These are phyloP conservation scores for Zanthoxylum bungeanum DNA, from an alignment of 345 rosid species.

Conservation along the genomic window DNA sequence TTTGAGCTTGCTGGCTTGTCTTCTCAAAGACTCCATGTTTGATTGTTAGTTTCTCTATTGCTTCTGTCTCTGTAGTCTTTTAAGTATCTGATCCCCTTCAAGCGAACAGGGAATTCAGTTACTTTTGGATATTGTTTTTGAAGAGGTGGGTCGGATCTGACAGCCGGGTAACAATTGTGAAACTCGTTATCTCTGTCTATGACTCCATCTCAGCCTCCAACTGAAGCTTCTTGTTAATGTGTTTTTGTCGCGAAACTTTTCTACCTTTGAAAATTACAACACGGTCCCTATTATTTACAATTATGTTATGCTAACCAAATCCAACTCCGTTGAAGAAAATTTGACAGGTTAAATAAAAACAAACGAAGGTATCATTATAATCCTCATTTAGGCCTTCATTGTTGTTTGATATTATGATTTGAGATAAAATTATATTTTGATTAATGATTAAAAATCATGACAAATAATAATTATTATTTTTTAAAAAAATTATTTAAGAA, in stretches of 20 bases:
- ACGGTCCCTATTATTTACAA: neutral
- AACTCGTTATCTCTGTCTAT: neutral
- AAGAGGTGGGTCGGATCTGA: slow-evolving; percentile 10
- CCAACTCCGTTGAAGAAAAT: no score
- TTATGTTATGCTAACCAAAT: no score
- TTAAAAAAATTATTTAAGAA: no score
- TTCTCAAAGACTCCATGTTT: slow-evolving; percentile 84
- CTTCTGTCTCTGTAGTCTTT: neutral
- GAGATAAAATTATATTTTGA: no score
- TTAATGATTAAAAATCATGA: no score
- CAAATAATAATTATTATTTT: no score
- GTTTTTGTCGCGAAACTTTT: neutral
- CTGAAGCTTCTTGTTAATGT: neutral
- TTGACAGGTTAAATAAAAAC: no score
- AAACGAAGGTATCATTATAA: no score
- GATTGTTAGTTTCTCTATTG: neutral
- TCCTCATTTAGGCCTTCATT: no score
- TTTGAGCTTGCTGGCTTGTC: slow-evolving; percentile 88
- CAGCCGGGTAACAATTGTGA: neutral
- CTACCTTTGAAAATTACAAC: neutral
- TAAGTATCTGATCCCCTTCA: neutral
- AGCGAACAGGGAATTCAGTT: neutral
- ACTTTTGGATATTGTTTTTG: neutral
- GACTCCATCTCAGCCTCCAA: neutral
- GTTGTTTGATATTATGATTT: no score